These are phyloP conservation scores for Nicotiana sylvestris DNA, from an alignment of 257 asterid genomes.

Conservation along the genomic window DNA sequence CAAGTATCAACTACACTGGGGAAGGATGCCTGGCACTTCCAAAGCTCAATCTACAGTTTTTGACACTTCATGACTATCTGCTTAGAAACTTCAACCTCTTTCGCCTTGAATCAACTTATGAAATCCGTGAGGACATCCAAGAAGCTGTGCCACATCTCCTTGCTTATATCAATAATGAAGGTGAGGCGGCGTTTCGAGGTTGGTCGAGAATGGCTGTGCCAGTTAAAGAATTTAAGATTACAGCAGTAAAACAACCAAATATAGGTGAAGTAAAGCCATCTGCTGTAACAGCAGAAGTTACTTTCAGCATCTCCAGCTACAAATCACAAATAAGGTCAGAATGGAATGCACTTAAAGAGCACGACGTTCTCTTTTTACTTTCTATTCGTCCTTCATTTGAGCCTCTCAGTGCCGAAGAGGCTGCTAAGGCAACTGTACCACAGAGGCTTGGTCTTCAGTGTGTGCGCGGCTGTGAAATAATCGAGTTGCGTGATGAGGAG, in stretches of 20 bases:
- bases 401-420: constrained; percentile 90
- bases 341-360: constrained; percentile 97
- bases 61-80: constrained; percentile 95
- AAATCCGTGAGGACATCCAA: constrained; percentile 98
- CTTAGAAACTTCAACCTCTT: constrained; percentile 96
- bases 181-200: constrained; percentile 97
- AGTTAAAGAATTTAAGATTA: constrained; percentile 70
- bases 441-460: constrained; percentile 91
- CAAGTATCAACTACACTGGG: constrained; percentile 96
- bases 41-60: constrained; percentile 88
- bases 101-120: constrained; percentile 98
- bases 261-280: constrained; percentile 98
- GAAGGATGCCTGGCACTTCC: constrained; percentile 99
- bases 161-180: constrained; percentile 79
- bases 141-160: constrained; percentile 99
- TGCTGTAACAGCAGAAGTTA: constrained; percentile 82
- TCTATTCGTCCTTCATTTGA: constrained; percentile 84
- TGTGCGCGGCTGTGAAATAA: constrained; percentile 97
- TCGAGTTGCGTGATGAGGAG: constrained; percentile 95
- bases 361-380: constrained; percentile 88
- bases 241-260: constrained; percentile 85
- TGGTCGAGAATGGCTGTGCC: constrained; percentile 99
- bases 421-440: constrained; percentile 79
- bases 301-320: constrained; percentile 90
- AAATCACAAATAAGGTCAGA: constrained; percentile 95